Base-by-base conservation (phyloP, 1,284 basidiomycete species). In the Fomitiporia mediterranea region DNA sequence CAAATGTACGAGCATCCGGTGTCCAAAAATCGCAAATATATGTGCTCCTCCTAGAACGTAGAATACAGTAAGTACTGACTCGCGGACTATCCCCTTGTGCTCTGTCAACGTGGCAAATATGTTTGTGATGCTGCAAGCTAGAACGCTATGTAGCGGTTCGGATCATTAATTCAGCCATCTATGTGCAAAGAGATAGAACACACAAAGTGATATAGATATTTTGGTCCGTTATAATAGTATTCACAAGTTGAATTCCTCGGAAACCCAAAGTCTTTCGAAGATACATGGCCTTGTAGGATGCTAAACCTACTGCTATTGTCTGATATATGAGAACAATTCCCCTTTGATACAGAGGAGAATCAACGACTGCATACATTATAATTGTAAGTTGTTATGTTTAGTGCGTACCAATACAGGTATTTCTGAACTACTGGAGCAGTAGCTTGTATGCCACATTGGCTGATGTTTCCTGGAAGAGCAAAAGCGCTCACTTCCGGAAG, bases 191-290 rank as follows among this genome's bases (percentile, higher is more conserved):
- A 15, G 25, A 27, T 34, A 23, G 5, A 40, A 30, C n/a, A 34
- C 52, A 53, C 52, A 53, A 15, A 17, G 34, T 7, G 30, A 34
- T 17, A 19, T 53, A 53, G n/a, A n/a, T 34, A 13, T 17, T 8
- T 13, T 53, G 52, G 13, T 53, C 52, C n/a, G 9, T 25, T 28
- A 35, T 15, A 30, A 42, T 15, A 6, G 46, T 13, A 19, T 32
- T 53, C 13, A 28, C 8, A 21, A 53, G 42, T 7, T 28, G 25
- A 11, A 17, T 11, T 2, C 40, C 40, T 8, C 52, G 39, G 3
- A 9, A 19, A 3, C 42, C 52, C 25, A 40, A 17, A 3, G 39
- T 17, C 17, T 38, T 17, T 4, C 6, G 21, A 9, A 43, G 27
- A 8, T 21, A 6, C n/a, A 21, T 23, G 25, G 35, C 11, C n/a